Percentiles rank a stretch among this genome's conserved stretches.
phyloP scores from a whole-genome alignment of 805 yeast species.

The Yarrowia keelungensis region DNA sequence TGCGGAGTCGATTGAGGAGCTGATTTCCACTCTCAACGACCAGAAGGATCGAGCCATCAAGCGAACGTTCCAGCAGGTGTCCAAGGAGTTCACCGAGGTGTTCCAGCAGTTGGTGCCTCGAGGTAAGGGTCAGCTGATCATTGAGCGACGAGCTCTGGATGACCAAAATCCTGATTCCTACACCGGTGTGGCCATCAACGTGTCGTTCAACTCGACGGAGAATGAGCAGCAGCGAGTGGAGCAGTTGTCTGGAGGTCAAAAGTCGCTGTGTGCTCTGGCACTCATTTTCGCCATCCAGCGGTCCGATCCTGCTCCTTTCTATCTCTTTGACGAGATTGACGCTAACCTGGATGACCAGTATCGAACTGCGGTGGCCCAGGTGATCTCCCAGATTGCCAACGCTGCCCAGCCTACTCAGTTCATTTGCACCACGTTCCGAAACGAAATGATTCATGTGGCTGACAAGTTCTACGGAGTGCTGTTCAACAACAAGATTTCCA shows the following conservation, averaged over 20 bases:
- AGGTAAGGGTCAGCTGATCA: constrained; percentile 76
- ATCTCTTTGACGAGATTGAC: constrained; percentile 94
- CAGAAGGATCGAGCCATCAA: constrained; percentile 85
- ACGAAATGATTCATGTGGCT: constrained; percentile 88
- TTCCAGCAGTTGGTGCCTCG: constrained; percentile 84
- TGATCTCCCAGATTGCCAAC: constrained; percentile 68
- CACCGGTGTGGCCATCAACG: constrained; percentile 83
- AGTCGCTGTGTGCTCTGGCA: constrained; percentile 94
- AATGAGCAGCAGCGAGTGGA: constrained; percentile 89
- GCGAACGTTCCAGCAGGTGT: constrained; percentile 76
- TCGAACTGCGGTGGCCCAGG: constrained; percentile 81
- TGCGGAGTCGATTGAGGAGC: constrained; percentile 70
- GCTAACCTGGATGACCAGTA: constrained; percentile 94
- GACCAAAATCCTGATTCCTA: constrained; percentile 50
- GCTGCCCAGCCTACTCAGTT: constrained; percentile 70
- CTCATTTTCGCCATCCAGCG: constrained; percentile 90
- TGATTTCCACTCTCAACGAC: constrained; percentile 71
- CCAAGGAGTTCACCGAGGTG: constrained; percentile 72
- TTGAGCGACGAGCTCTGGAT: constrained; percentile 55
- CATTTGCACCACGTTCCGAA: constrained; percentile 94
- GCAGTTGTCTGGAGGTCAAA: constrained; percentile 96
- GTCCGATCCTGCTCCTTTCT: constrained; percentile 97
- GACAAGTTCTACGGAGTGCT: constrained; percentile 87
- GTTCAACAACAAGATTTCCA: constrained; percentile 80
- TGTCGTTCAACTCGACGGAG: constrained; percentile 83